Base-by-base conservation (phyloP, 345 rosid species). In the Raphanus sativus region DNA sequence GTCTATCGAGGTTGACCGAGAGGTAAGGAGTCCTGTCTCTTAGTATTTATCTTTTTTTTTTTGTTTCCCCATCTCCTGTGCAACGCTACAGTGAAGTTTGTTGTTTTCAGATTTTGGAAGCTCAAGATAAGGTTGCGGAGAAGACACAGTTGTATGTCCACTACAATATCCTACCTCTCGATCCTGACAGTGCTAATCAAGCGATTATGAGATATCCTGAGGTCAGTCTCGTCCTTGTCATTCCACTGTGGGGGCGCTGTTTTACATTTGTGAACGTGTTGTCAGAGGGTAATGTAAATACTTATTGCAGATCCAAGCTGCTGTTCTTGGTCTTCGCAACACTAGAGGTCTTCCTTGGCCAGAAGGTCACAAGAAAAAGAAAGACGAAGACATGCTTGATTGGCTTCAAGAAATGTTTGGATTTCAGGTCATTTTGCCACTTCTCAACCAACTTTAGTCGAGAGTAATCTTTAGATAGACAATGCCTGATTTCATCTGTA, bases 271-370 rank as follows among this genome's bases (percentile, higher is more conserved):
- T 60, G 55, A 42, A 33, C 34, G 12, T 67, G 50, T 16, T 56
- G 8, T 42, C 69, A 55, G 29, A 66, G 12, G 36, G 32, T 72
- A 60, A 65, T 24, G 70, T 73, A 1, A 70, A 38, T 75, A 8
- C 34, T 62, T 65, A 72, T 55, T 80, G 78, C 71, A 96, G 99
- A 91, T 96, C 75, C 90, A 86, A 93, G 99, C 99, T 64, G 96
- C 97, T 68, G 96, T 90, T 80, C 63, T 86, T 79, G 97, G 93
- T 21, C 97, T 96, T 74, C 97, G 99, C 66, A 87, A 90, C 84
- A 93, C 97, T n/a, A 89, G 99, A 83, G 99, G 98, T 75, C 97
- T 96, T 81, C 99, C 97, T 45, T 93, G 98, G 98, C 98, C 95
- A 65, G 90, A 87, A 70, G 92, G 86, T 71, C 85, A 85, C 89